Base-by-base conservation (phyloP, 257 asterid genomes). In the Agastache rugosa region DNA sequence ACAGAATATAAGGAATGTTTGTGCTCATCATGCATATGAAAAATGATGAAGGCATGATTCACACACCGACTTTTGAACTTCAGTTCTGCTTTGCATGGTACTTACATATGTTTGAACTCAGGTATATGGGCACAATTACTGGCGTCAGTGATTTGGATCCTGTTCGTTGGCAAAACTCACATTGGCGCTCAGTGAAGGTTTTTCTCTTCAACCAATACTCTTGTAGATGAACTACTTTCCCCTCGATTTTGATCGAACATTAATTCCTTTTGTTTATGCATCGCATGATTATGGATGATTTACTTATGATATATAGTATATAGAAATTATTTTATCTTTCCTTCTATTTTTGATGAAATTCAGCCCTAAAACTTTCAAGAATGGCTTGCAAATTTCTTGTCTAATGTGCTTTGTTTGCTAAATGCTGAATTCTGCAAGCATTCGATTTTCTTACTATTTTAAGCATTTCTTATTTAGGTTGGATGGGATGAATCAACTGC, bases 401-500 rank as follows among this genome's bases (percentile, higher is more conserved):
- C 60, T 66, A 10, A 2, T 44, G 19, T 61, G 45, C 69, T 61
- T 6, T 8, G 60, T 50, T 51, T 14, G 17, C 67, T 55, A 53
- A 25, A 17, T 70, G 35, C 51, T 44, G 37, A 44, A 44, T 1
- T 11, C 56, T 76, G 11, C 59, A 16, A 69, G 37, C n/a, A 61
- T 47, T 22, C 2, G 11, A n/a, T 11, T 56, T 31, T 8, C 27
- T 25, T 56, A 29, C 41, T 31, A 37, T 48, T 17, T 14, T 65
- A 73, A 63, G 50, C 64, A 23, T 29, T 71, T 56, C 45, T 69
- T 55, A n/a, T 82, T 82, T 85, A 93, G 98, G 98, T 93, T 60
- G 98, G 98, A 51, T 90, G 98, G 98, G 98, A 93, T 81, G 98
- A 93, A 79, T 93, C 97, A 83, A 91, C 97, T 75, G 96, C 98